Evolutionary conservation across 306 rosid genomes (phyloP), one percentile per base, ranked within the genome.

Genomic region (Amphicarpaea edgeworthii): DNA sequence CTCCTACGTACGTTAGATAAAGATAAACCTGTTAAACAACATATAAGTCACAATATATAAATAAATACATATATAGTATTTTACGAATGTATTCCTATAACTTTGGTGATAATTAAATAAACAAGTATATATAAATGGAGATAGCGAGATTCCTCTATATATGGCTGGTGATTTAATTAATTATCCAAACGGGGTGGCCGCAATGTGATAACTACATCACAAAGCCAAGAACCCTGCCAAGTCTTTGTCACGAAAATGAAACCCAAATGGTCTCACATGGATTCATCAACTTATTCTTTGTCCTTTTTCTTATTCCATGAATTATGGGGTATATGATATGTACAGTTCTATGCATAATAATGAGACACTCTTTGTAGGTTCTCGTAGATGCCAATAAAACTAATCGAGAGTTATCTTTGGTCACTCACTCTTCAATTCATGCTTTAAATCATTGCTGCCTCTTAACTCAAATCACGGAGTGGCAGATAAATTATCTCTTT

Each of bases 381-480:
- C 62, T 73, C 1, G 12, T 14, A 21, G 5, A 59, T 46, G 9
- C 45, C 40, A 4, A 40, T 11, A n/a, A n/a, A n/a, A 55, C 26
- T 26, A 19, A 17, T 51, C 30, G 1, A 1, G 1, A 1, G 0
- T 55, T 8, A 16, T 30, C 11, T 58, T 45, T 7, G 34, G 41
- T 55, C 83, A 80, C 72, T 57, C 82, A n/a, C n/a, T n/a, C n/a
- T n/a, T n/a, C n/a, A n/a, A n/a, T 64, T 79, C 82, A 16, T 82
- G 80, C 75, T 74, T 67, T 54, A 37, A 37, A 64, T 72, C 71
- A 71, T 81, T 77, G 53, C 11, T 64, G 70, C 86, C 67, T 20
- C 37, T 37, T 34, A 42, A 80, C 90, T 81, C 71, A 41, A 81
- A 81, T 88, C 88, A 88, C 92, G 90, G 93, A 70, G 20, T 16